Base-by-base conservation (phyloP, 2,329 filamentous ascomycete species). In the Ceratocystis cacaofunesta region DNA sequence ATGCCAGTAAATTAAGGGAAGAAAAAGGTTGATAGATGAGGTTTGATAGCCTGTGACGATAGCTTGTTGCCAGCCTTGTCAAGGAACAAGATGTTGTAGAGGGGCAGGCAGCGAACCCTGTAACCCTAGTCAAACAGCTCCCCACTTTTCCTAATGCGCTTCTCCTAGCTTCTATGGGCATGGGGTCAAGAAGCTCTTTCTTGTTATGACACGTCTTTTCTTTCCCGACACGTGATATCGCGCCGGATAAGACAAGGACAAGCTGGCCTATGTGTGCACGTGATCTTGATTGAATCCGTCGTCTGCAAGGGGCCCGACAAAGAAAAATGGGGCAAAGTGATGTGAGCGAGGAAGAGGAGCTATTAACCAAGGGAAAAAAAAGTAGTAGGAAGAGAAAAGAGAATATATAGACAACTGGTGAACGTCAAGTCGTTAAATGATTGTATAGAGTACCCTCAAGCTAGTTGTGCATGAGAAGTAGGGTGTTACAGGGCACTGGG, bases 21-120 rank as follows among this genome's bases (percentile, higher is more conserved):
- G 30, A 55, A 30, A 17, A 55, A 36, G 62, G 46, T 48, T 41
- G 46, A 36, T 32, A 15, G 19, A 41, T 44, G 62, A 41, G 36
- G 36, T 4, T 41, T 41, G 36, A 41, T 41, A 17, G 48, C 15
- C 19, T 28, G 61, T 65, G 63, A 50, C 63, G 63, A 61, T 65
- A 64, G 52, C 55, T 65, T 17, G 63, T 65, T 61, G 63, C 32
- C 62, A 65, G 63, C 63, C 63, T 65, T 65, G 57, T 41, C 19
- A 15, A 15, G 36, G 28, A 44, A 44, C 3, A 17, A 48, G 22
- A 62, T n/a, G 61, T 10, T 46, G 36, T 44, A 22, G 32, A 44
- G 48, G 46, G 48, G 50, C 50, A 57, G 22, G 8, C 50, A 3
- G 36, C 36, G 36, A 41, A 41, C 36, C 36, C 36, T 28, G 3